phyloP scores from a whole-genome alignment of 2,329 filamentous ascomycete genomes.

The Peltaster fructicola region DNA sequence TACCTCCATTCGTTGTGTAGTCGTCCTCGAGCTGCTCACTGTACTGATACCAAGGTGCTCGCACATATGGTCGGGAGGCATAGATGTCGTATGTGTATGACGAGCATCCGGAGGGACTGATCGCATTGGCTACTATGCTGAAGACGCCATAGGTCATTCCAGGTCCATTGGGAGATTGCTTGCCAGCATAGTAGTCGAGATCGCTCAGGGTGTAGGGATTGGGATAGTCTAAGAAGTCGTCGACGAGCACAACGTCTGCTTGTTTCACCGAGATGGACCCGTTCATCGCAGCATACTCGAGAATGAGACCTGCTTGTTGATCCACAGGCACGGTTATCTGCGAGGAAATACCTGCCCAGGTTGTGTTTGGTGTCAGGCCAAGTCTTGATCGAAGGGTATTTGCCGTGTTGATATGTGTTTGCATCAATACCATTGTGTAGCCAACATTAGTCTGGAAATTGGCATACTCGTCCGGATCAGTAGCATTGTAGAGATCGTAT shows the following conservation, averaged over 20 bases:
- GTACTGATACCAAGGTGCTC: slow-evolving; percentile 52
- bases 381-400: slow-evolving; percentile 41
- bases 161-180: slow-evolving; percentile 49
- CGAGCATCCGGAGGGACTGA: slow-evolving; percentile 49
- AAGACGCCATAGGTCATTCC: slow-evolving; percentile 60
- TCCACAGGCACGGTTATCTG: slow-evolving; percentile 40
- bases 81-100: slow-evolving; percentile 50
- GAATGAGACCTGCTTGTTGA: slow-evolving; percentile 38
- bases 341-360: slow-evolving; percentile 37
- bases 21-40: slow-evolving; percentile 52
- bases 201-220: slow-evolving; percentile 39
- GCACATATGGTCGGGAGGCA: slow-evolving; percentile 43
- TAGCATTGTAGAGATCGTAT: slow-evolving; percentile 42
- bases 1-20: slow-evolving; percentile 41
- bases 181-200: slow-evolving; percentile 51
- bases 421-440: slow-evolving; percentile 48
- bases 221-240: slow-evolving; percentile 44
- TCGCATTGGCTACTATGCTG: slow-evolving; percentile 45
- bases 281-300: slow-evolving; percentile 50
- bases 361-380: slow-evolving; percentile 36
- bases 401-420: slow-evolving; percentile 36
- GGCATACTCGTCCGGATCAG: slow-evolving; percentile 56
- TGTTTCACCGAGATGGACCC: slow-evolving; percentile 50
- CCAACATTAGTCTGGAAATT: slow-evolving; percentile 49
- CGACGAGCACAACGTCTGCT: slow-evolving; percentile 50